Conservation (phyloP, 208 protist genomes). For the Trypanosoma boissoni region DNA sequence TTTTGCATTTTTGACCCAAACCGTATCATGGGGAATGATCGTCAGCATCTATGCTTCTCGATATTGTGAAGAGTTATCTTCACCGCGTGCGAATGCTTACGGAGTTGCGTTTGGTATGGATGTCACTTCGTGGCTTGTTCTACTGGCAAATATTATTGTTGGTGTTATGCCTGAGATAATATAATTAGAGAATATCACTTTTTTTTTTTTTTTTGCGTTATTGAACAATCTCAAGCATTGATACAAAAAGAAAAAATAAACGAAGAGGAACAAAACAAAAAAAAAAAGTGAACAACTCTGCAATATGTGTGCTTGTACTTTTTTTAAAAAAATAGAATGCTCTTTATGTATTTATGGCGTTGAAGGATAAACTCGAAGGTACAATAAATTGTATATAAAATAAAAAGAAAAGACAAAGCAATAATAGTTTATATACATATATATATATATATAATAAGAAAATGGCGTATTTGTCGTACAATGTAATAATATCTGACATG, state of each 20-base stretch:
- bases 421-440: too few relatives aligned
- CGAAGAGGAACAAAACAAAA: not conserved
- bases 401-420: too few relatives aligned
- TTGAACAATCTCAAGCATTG: not conserved
- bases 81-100: constrained; percentile 26
- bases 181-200: too few relatives aligned
- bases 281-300: too few relatives aligned
- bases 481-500: constrained; percentile 24
- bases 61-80: constrained; percentile 18
- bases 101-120: constrained; percentile 63
- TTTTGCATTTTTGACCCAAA: constrained; percentile 27
- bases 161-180: not conserved
- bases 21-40: constrained; percentile 53
- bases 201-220: constrained; percentile 4
- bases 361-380: too few relatives aligned
- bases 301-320: too few relatives aligned
- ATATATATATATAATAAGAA: too few relatives aligned
- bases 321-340: too few relatives aligned
- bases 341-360: too few relatives aligned
- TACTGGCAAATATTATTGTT: constrained; percentile 4
- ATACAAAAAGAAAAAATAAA: not conserved
- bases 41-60: constrained; percentile 31
- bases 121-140: constrained; percentile 48
- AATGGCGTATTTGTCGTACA: constrained; percentile 22
- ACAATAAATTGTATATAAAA: too few relatives aligned